Percentiles rank a stretch among this genome's conserved stretches.
Evolutionary conservation across 495 filamentous ascomycete genomes (phyloP).

Genomic region (Gamarada debralockiae): DNA sequence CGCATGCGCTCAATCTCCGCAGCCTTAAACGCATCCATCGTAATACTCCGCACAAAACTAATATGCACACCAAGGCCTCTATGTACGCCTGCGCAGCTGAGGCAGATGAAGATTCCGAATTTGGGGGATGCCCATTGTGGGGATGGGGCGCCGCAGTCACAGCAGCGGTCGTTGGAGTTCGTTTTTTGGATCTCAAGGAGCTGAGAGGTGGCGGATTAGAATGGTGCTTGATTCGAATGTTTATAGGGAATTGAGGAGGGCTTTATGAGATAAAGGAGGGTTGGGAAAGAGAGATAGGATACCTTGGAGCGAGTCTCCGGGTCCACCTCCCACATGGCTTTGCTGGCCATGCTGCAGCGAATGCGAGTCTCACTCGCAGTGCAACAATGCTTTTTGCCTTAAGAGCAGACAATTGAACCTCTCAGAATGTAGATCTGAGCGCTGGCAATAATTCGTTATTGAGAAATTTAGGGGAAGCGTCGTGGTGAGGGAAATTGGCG

Average conservation of each 20-base stretch:
- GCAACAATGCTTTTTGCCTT: not conserved
- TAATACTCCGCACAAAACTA: slow-evolving; percentile 92
- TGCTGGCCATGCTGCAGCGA: slow-evolving; percentile 10
- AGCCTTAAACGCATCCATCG: slow-evolving; percentile 96
- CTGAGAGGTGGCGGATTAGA: slow-evolving; percentile 8
- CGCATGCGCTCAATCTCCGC: slow-evolving; percentile 84
- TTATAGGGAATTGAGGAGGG: not conserved
- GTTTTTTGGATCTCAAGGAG: slow-evolving; percentile 72
- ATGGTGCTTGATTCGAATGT: not conserved
- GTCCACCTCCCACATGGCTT: slow-evolving; percentile 93
- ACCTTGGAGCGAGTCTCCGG: slow-evolving; percentile 93
- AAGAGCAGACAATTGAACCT: no score
- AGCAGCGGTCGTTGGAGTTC: slow-evolving; percentile 80
- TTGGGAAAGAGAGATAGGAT: slow-evolving; percentile 14
- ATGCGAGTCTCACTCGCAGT: not conserved
- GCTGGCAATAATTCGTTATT: no score
- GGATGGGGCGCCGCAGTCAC: slow-evolving; percentile 89
- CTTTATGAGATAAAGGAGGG: slow-evolving; percentile 7
- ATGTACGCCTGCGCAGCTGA: slow-evolving; percentile 92
- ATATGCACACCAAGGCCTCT: slow-evolving; percentile 95
- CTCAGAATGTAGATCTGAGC: no score
- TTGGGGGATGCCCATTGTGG: slow-evolving; percentile 87
- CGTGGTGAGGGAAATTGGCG: no score
- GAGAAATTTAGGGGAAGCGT: no score
- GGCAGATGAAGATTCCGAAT: slow-evolving; percentile 89